Evolutionary conservation across 345 rosid genomes (phyloP).

Genomic region (thale cress (Arabidopsis thaliana)): DNA sequence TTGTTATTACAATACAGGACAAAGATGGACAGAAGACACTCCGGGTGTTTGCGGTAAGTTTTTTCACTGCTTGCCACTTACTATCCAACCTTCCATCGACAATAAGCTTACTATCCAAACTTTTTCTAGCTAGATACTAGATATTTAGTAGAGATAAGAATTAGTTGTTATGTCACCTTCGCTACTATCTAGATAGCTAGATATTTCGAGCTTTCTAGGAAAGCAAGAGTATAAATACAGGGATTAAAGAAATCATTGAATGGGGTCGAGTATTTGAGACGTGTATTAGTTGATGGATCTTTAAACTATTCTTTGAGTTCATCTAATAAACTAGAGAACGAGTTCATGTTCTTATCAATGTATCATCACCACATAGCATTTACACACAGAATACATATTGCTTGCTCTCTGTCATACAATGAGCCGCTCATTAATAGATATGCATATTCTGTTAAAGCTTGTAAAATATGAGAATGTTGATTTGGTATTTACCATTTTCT

Average conservation of each 20-base stretch:
- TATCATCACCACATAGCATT: background rate
- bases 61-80: background rate
- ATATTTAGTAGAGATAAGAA: background rate
- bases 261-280: background rate
- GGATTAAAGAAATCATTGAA: background rate
- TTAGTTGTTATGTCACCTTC: background rate
- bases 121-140: background rate
- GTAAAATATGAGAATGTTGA: slow-evolving; percentile 17
- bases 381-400: too few relatives aligned
- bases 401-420: background rate
- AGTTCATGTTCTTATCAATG: background rate
- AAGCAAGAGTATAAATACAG: background rate
- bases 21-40: slow-evolving; percentile 65
- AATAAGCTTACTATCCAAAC: background rate
- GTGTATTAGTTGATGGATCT: background rate
- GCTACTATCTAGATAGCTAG: background rate
- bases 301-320: background rate
- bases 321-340: background rate
- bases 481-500: slow-evolving; percentile 16
- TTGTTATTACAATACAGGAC: slow-evolving; percentile 74
- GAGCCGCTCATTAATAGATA: background rate
- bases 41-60: slow-evolving; percentile 69
- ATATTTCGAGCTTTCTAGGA: background rate
- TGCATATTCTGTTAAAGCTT: background rate
- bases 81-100: slow-evolving; percentile 3